Base-by-base conservation (phyloP, 331 rosid species). In the Rosa hybrid region DNA sequence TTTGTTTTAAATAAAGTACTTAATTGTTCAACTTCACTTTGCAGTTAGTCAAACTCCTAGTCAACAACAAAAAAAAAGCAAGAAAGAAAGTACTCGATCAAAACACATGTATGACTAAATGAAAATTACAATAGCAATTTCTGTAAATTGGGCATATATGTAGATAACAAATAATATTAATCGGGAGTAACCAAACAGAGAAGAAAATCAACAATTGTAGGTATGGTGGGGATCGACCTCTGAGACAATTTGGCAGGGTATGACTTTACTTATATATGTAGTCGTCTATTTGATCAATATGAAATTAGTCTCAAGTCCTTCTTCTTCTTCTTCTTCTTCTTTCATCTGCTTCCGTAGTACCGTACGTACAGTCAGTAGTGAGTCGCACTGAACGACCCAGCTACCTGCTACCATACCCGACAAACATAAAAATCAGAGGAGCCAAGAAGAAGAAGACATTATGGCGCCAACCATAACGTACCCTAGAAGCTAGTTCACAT, bases 131-230 rank as follows among this genome's bases (percentile, higher is more conserved):
- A 53, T 53, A 53, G 57, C 57, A 20, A 14, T 51, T 16, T 51
- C n/a, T 51, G 5, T 51, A 51, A 51, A 4, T 50, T 12, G 54
- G 17, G 57, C 4, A 50, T 51, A 57, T 57, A 57, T 57, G 16
- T 16, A 13, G 14, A 48, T 46, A 8, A 48, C 14, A 12, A 34
- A 34, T 0, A 34, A 34, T 42, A 44, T 7, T 44, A 44, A 44
- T 16, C 39, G 39, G 39, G 4, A 34, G 39, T 4, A 30, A 67
- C 21, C 12, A 14, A 34, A 34, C 12, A 17, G 27, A 68, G 23
- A 68, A 68, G 72, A 68, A 68, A 68, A 68, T 68, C 72, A 67
- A 67, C 72, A 8, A 67, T 67, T 38, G 48, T 67, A 67, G 72
- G 72, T 39, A 68, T 17, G 72, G 49, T 68, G 27, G 49, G 72